Evolutionary conservation across 108 stramenopile species (phyloP), one percentile per base, ranked within the genome.

Genomic region (Parmales sp.): DNA sequence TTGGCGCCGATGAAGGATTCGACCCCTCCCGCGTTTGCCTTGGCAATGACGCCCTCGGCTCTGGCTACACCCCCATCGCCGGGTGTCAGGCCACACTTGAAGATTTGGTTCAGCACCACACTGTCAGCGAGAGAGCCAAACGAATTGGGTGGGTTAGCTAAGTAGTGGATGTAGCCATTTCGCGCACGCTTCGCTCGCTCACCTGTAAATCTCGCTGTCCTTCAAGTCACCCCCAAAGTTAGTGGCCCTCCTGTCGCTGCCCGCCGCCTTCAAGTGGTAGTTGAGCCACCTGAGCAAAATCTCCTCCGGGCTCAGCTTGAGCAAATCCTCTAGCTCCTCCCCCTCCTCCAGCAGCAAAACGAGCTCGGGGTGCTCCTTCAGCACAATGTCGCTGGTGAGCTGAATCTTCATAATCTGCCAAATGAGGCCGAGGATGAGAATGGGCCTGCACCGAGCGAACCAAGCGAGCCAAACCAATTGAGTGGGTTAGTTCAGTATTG

Each of bases 371-470:
- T 45, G 70, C 29, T 80, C 72, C 50, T 77, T 78, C 26, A 82
- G 38, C 31, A 75, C 54, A 67, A 82, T 79, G 66, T 54, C 37
- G 9, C 51, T 20, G 16, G 80, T 75, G 45, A 82, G 80, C 72
- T 81, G 82, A 39, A 82, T 73, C 51, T 71, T 71, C 39, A 82
- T 80, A 45, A 81, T 74, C 71, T 82, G 82, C 82, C 82, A 82
- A 25, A 82, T 39, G 8, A 81, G 66, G 9, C 82, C 82, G 39
- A 82, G 77, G 45, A 82, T 71, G n/a, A 82, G 73, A 60, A 79
- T 76, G 3, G 74, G 72, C 48, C 72, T 72, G n/a, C n/a, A n/a
- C n/a, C n/a, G n/a, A n/a, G n/a, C n/a, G n/a, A n/a, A n/a, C n/a
- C n/a, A n/a, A n/a, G n/a, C n/a, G n/a, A n/a, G n/a, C n/a, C n/a